Base-by-base conservation (phyloP, 2,329 filamentous ascomycete species). In the Venturia asperata region DNA sequence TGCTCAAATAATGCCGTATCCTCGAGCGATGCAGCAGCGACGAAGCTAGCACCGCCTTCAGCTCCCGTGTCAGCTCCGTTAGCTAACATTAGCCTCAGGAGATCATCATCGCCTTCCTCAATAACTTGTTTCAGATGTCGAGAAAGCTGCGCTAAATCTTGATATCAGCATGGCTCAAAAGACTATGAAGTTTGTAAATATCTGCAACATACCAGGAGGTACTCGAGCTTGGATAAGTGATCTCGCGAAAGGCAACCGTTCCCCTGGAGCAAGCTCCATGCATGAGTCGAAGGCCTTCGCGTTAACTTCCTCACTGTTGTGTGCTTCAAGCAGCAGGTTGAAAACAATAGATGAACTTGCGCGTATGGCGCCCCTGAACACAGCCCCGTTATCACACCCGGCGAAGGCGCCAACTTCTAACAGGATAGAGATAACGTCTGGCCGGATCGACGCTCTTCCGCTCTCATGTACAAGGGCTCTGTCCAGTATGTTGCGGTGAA, bases 381-480 rank as follows among this genome's bases (percentile, higher is more conserved):
- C 63, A 21, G 41, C 52, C 7, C 24, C 63, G 19, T 60, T 30
- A 6, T 64, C 41, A 42, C 37, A 39, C 5, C 55, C 37, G 13
- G 52, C 63, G 30, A 9, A 39, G 9, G 63, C 63, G 11, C 49
- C 49, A 41, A 56, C 27, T 60, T 58, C 39, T 19, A 64, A 52
- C 7, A 64, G 39, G 19, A 64, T 17, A 11, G n/a, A 24, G 24
- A 60, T 30, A 43, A 64, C 55, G 19, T 60, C 47, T n/a, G 24
- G 37, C 11, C 52, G 37, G 24, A 60, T 60, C 19, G 24, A 34
- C 24, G 61, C n/a, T n/a, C 34, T 37, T 39, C 39, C 62, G 30
- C 37, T 52, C 63, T 64, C 63, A 30, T 64, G 43, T 6, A 64
- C n/a, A 9, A 64, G 52, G 19, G 47, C 63, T 24, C 15, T 64